Base-by-base conservation (phyloP, 1,139 yeast genomes). In the Yamadazyma taylorii region DNA sequence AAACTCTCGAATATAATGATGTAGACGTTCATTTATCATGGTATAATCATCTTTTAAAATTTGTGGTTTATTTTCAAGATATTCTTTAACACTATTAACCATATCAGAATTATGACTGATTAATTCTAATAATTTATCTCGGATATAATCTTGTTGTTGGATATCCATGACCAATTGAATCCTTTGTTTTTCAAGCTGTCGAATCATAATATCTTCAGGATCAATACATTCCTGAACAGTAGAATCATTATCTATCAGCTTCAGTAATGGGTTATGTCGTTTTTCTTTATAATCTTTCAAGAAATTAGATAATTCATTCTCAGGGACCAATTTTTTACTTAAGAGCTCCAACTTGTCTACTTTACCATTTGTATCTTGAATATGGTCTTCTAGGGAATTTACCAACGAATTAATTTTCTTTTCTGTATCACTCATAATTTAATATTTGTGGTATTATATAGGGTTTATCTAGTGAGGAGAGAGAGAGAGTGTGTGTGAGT, bases 111-210 rank as follows among this genome's bases (percentile, higher is more conserved):
- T 69, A 43, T 71, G 73, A 17, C 50, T 52, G 3, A 72, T 51
- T 19, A 73, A 42, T 22, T 61, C 66, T n/a, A 46, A 36, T 40
- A 73, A 50, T 44, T 65, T 67, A 12, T 51, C 59, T 2, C 61
- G 42, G 1, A 70, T 36, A 39, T 51, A 67, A 30, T 72, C 76
- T 38, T 73, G 73, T 34, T 66, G 56, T 46, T 74, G 78, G 2
- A 75, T 53, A 24, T 66, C 72, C 67, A 70, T 59, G 6, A 73
- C 55, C 24, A 72, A 43, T 11, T 52, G 53, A 5, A 71, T 39
- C 32, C 78, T 52, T 40, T 66, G 64, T 19, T 48, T 47, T 39
- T 73, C 72, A 17, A 73, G 50, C 17, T 43, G 32, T 19, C 38
- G 41, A 5, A 48, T 39, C 15, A 40, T 32, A 16, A 16, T 9